phyloP scores from a whole-genome alignment of 2,329 filamentous ascomycete genomes.

The Fusarium xyrophilum region DNA sequence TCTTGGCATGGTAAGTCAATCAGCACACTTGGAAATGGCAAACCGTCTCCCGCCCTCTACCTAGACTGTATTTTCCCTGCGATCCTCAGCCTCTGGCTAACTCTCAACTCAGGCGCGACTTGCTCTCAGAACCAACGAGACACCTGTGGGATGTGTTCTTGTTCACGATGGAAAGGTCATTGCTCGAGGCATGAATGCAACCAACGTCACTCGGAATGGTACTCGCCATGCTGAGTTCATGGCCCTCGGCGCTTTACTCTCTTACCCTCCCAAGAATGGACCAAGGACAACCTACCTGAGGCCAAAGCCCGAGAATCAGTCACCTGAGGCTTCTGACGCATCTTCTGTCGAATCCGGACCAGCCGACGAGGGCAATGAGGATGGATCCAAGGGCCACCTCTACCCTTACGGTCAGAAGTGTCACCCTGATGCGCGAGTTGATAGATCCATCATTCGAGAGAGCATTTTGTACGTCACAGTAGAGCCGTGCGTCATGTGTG shows the following conservation, averaged over 20 bases:
- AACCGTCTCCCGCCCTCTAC: neutral
- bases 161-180: conserved; percentile 82
- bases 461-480: conserved; percentile 92
- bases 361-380: conserved; percentile 58
- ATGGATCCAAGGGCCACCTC: conserved; percentile 62
- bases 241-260: conserved; percentile 70
- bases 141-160: conserved; percentile 94
- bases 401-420: conserved; percentile 68
- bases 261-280: conserved; percentile 47
- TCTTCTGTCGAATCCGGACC: conserved; percentile 34
- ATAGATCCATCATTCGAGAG: conserved; percentile 72
- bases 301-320: conserved; percentile 43
- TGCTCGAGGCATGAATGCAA: conserved; percentile 94
- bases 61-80: neutral
- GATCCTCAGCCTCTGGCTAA: neutral
- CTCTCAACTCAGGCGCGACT: conserved; percentile 71
- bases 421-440: conserved; percentile 62
- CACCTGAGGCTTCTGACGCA: conserved; percentile 35
- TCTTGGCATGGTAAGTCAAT: conserved; percentile 76
- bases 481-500: conserved; percentile 99
- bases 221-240: conserved; percentile 96
- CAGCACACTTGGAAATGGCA: neutral
- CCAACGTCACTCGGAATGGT: conserved; percentile 87
- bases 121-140: conserved; percentile 86
- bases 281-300: conserved; percentile 45